Base-by-base conservation (phyloP, 306 rosid genomes). In the Dicorynia guianensis region DNA sequence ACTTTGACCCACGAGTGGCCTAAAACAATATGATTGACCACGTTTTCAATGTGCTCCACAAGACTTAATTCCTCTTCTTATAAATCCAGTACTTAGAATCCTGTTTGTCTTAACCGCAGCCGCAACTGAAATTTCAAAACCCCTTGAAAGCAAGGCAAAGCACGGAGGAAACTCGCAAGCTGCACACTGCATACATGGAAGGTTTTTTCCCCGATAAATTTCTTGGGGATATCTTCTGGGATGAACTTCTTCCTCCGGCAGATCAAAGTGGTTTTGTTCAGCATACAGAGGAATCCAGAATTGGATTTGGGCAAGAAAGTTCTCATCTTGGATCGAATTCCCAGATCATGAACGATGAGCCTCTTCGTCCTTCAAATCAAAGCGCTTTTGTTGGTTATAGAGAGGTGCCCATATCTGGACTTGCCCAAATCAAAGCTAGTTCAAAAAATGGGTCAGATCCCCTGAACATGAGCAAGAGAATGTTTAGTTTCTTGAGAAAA, bases 231-330 rank as follows among this genome's bases (percentile, higher is more conserved):
- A 34, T 64, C 15, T 78, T 83, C 68, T 89, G 72, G 86, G 76
- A 72, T 14, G 85, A 67, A 13, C 12, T 61, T 60, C 43, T 19
- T 55, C 76, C 74, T 10, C 56, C 76, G 1, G 14, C 25, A 57
- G 70, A 59, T 47, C 76, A 0, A 43, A 87, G 89, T 47, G 90
- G 86, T 69, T 92, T 89, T 61, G 73, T 71, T 62, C 86, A 72
- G 6, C 87, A 84, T 69, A 47, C 52, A 75, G 63, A 69, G 6
- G 66, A 5, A 57, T 81, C 88, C 78, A 40, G 13, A 14, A 20
- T 3, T 8, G 68, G 54, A 30, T 30, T 66, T 14, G 66, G 15
- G 36, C 67, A 47, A 73, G 42, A 65, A 8, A 67, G 20, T 48
- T 58, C 55, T 47, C 10, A 1, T 25, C 30, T 25, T 25, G 30